These are phyloP conservation scores for Parathielavia appendiculata DNA, from an alignment of 495 filamentous ascomycete genomes.

Conservation along the genomic window DNA sequence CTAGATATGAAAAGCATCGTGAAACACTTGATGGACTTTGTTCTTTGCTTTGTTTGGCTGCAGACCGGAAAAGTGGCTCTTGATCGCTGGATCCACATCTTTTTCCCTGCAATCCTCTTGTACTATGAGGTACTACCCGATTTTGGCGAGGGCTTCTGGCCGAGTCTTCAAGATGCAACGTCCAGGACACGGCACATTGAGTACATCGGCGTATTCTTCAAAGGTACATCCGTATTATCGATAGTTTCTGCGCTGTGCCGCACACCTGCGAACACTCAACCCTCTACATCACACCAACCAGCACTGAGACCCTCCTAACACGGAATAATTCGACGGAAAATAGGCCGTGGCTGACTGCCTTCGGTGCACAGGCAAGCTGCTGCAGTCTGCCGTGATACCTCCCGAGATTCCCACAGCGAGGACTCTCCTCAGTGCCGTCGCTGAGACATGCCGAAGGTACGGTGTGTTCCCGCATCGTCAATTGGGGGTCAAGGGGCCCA, in stretches of 20 bases:
- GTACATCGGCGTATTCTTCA: too few relatives aligned
- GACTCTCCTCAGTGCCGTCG: not conserved
- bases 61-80: too few relatives aligned
- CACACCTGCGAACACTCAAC: not conserved
- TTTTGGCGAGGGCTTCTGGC: too few relatives aligned
- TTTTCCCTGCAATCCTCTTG: too few relatives aligned
- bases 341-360: not conserved
- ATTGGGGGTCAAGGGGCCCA: not conserved
- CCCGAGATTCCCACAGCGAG: not conserved
- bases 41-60: too few relatives aligned
- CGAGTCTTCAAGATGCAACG: too few relatives aligned
- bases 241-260: constrained; percentile 9
- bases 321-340: constrained; percentile 4
- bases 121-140: too few relatives aligned
- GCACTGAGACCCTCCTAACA: not conserved
- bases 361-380: not conserved
- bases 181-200: too few relatives aligned
- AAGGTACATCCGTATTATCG: too few relatives aligned
- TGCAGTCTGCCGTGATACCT: constrained; percentile 1
- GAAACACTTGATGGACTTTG: too few relatives aligned
- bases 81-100: too few relatives aligned
- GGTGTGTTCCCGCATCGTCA: not conserved
- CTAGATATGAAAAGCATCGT: too few relatives aligned
- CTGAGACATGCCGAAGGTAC: constrained; percentile 16
- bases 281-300: not conserved